Conservation (phyloP, 164 flowering plant genomes). For the Tinospora cordifolia region DNA sequence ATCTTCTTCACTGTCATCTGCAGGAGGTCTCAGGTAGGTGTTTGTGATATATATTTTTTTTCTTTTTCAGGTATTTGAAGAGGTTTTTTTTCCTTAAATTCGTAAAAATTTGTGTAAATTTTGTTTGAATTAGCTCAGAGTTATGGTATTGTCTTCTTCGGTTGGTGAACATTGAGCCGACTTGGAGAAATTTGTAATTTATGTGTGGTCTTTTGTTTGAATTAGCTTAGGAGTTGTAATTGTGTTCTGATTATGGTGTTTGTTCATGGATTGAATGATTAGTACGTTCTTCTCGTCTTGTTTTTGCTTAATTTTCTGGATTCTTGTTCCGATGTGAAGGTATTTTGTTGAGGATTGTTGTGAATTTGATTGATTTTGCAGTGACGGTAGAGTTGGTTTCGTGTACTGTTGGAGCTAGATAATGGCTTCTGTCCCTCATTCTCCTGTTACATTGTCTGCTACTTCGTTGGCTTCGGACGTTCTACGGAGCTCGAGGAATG, state of each 20-base stretch:
- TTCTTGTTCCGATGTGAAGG: not conserved
- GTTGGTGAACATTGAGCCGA: too few species aligned
- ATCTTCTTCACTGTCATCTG: not conserved
- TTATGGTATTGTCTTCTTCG: not conserved
- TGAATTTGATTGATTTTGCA: not conserved
- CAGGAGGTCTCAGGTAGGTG: not conserved
- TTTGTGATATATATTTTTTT: too few species aligned
- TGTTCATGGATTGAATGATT: not conserved
- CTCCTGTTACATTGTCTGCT: constrained; percentile 30
- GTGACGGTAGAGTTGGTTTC: not conserved
- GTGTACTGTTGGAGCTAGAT: not conserved
- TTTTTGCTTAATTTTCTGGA: not conserved
- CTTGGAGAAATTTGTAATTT: too few species aligned
- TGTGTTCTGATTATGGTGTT: not conserved
- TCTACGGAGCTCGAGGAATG: constrained; percentile 48
- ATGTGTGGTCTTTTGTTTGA: not conserved
- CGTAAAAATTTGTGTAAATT: too few species aligned
- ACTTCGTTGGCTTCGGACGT: constrained; percentile 58
- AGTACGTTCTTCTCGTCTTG: not conserved
- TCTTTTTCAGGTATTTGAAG: not conserved
- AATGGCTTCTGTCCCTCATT: constrained; percentile 52
- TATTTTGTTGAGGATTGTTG: not conserved
- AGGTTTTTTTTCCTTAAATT: not conserved
- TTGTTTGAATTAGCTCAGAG: too few species aligned
- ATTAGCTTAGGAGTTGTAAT: not conserved